Evolutionary conservation across 2,329 filamentous ascomycete species (phyloP).

Genomic region (Metarhizium rileyi): DNA sequence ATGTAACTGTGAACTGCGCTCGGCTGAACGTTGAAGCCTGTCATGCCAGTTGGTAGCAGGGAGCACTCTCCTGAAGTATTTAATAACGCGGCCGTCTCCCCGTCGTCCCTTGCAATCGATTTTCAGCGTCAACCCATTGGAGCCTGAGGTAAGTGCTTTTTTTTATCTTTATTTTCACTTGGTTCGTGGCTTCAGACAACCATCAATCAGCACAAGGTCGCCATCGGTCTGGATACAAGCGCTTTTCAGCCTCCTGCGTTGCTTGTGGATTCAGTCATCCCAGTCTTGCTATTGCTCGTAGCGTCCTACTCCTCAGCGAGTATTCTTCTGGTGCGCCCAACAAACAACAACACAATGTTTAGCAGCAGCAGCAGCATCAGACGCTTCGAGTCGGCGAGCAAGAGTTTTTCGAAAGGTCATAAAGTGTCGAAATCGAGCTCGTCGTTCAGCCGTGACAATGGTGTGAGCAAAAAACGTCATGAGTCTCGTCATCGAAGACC

Average conservation of each 20-base stretch:
- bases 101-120: background rate
- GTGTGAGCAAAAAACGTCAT: conserved; percentile 45
- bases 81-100: conserved; percentile 1
- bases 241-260: background rate
- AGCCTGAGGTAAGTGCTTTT: conserved; percentile 1
- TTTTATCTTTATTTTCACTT: no score
- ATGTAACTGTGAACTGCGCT: background rate
- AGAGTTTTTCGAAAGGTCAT: conserved; percentile 44
- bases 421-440: conserved; percentile 40
- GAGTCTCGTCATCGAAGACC: conserved; percentile 39
- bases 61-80: background rate
- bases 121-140: background rate
- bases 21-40: background rate
- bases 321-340: background rate
- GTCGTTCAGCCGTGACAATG: conserved; percentile 45
- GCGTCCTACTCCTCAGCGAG: background rate
- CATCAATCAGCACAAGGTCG: background rate
- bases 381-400: conserved; percentile 34
- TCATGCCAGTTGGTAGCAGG: background rate
- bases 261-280: background rate
- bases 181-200: background rate
- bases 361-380: conserved; percentile 25
- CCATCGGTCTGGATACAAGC: background rate
- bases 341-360: conserved; percentile 31
- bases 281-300: background rate